phyloP scores from a whole-genome alignment of 2,329 filamentous ascomycete species.

The Lizonia empirigonia region DNA sequence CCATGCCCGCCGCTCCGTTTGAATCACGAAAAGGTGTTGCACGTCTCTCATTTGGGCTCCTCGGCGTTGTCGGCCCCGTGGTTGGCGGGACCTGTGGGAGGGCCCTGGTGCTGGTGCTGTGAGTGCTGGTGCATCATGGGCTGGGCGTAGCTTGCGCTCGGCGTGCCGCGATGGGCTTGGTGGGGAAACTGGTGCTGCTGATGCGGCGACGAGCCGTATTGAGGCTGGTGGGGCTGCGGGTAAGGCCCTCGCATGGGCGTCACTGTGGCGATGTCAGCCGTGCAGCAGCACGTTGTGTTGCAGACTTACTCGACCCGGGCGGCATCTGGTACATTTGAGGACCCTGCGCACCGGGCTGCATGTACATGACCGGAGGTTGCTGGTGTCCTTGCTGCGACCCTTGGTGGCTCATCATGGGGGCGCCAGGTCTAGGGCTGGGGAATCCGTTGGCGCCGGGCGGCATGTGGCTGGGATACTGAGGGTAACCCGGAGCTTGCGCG shows the following conservation, averaged over 20 bases:
- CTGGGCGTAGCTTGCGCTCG: conserved; percentile 49
- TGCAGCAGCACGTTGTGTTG: not conserved
- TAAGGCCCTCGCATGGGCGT: conserved; percentile 48
- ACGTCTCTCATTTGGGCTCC: conserved; percentile 46
- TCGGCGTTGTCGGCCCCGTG: conserved; percentile 43
- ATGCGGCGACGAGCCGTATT: conserved; percentile 48
- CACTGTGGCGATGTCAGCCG: conserved; percentile 36
- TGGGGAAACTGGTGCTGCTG: conserved; percentile 50
- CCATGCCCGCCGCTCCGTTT: conserved; percentile 14
- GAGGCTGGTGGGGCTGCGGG: conserved; percentile 48
- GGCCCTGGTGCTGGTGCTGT: conserved; percentile 45
- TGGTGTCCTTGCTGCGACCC: conserved; percentile 84
- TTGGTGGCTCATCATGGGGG: conserved; percentile 93
- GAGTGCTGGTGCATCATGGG: conserved; percentile 51
- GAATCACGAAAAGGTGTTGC: conserved; percentile 17
- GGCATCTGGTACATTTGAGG: conserved; percentile 77
- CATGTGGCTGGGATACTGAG: conserved; percentile 59
- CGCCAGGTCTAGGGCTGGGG: conserved; percentile 81
- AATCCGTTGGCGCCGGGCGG: conserved; percentile 74
- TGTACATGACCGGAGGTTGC: conserved; percentile 68
- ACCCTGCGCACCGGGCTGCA: conserved; percentile 77
- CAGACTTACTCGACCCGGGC: conserved; percentile 72
- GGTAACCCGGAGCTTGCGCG: conserved; percentile 69
- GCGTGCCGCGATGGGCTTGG: conserved; percentile 47
- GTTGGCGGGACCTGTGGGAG: conserved; percentile 42